Base-by-base conservation (phyloP, 2,329 filamentous ascomycete species). In the Phaeoacremonium minimum region DNA sequence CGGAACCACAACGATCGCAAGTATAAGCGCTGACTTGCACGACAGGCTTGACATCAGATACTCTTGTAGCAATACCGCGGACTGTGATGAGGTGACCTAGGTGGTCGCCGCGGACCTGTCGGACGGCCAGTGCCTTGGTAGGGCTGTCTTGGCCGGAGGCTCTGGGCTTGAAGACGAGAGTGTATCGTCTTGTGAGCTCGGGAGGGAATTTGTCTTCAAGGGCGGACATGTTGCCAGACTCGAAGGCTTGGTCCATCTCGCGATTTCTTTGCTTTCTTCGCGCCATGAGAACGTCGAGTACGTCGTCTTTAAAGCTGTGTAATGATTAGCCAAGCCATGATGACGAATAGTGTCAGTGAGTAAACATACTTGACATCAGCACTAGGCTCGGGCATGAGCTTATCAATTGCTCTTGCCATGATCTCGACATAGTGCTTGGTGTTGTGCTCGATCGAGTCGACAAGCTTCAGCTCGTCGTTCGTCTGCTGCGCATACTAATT, bases 21-120 rank as follows among this genome's bases (percentile, higher is more conserved):
- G 90, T 93, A 64, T 98, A 98, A 26, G 93, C 93, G 60, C 95
- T 96, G 55, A 98, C 94, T 56, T 91, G 86, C n/a, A 97, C 87
- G 9, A 93, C 82, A 26, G 93, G 93, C 71, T 98, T 98, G 51
- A 98, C 93, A 56, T 98, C 93, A 3, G 93, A 96, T 2, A 97
- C 93, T 55, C 93, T 78, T 2, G 93, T 98, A 3, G 90, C 83
- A 46, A 98, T 98, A 46, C 90, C 91, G 40, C 93, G 83, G 33
- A 98, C 78, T 5, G 93, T 97, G 58, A 98, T 97, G 45, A 98
- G 77, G 51, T 87, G 82, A 32, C 93, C 93, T 3, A 98, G 75
- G 58, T 98, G 87, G 51, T 96, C 90, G 49, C 91, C 93, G 29
- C 87, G 83, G 18, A 98, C 87, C 55, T 97, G 82, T 46, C 93